Percentiles rank a stretch among this genome's conserved stretches.
Conservation (phyloP, 2,329 filamentous ascomycete genomes). For the Bipolaris zeicola region DNA sequence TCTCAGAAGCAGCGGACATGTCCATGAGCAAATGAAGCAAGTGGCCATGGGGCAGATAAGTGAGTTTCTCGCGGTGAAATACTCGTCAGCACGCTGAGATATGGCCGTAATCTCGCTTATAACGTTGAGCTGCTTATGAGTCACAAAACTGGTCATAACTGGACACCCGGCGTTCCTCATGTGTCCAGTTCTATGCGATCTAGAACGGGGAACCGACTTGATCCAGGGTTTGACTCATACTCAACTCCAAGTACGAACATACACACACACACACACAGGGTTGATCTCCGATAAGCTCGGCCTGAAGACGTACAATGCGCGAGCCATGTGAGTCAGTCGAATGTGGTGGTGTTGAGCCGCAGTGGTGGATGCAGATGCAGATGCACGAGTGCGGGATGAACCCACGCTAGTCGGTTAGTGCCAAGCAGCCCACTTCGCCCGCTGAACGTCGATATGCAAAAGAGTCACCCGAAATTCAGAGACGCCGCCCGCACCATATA, state of each 20-base stretch:
- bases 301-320: not conserved
- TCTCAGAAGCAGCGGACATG: not conserved
- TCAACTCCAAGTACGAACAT: not conserved
- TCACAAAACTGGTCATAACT: not conserved
- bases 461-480: constrained; percentile 38
- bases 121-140: not conserved
- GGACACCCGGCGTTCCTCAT: not conserved
- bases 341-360: not conserved
- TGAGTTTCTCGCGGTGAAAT: not conserved
- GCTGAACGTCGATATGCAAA: constrained; percentile 35
- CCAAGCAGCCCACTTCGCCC: constrained; percentile 37
- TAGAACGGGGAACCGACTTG: not conserved
- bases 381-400: constrained; percentile 17
- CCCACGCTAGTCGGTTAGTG: constrained; percentile 29
- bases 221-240: not conserved
- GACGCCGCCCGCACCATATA: constrained; percentile 29
- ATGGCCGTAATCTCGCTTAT: not conserved
- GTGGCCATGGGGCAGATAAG: not conserved
- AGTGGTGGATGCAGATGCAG: constrained; percentile 13
- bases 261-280: not conserved
- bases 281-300: not conserved
- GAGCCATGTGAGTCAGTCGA: not conserved
- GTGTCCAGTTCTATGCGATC: not conserved
- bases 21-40: not conserved
- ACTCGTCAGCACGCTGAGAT: not conserved